Evolutionary conservation across 805 yeast species (phyloP).

Genomic region (Wickerhamiella kazuoi): DNA sequence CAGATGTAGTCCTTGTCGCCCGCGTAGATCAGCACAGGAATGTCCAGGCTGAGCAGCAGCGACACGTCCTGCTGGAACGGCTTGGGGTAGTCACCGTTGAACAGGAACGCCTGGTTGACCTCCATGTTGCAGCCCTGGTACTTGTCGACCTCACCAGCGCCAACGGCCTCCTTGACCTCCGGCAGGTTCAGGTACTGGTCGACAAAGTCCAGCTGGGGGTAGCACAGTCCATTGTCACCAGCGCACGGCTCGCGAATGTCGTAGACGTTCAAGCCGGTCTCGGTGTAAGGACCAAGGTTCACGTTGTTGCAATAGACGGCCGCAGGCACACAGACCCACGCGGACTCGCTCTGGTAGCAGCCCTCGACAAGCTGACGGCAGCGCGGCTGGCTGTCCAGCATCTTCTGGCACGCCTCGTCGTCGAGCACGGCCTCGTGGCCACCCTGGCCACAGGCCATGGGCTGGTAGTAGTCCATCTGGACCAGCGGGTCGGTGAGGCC

Average conservation of each 20-base stretch:
- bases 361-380: slow-evolving; percentile 54
- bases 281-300: slow-evolving; percentile 56
- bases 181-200: slow-evolving; percentile 59
- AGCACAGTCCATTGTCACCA: slow-evolving; percentile 35
- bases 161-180: slow-evolving; percentile 57
- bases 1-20: slow-evolving; percentile 93
- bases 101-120: slow-evolving; percentile 55
- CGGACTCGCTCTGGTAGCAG: slow-evolving; percentile 54
- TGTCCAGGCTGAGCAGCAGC: slow-evolving; percentile 40
- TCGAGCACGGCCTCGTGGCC: slow-evolving; percentile 62
- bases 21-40: slow-evolving; percentile 81
- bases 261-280: slow-evolving; percentile 72
- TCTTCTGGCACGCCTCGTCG: slow-evolving; percentile 56
- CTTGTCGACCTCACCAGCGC: slow-evolving; percentile 66
- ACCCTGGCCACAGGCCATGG: slow-evolving; percentile 92
- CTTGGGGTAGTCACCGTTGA: slow-evolving; percentile 48
- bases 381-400: slow-evolving; percentile 50
- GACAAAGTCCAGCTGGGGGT: slow-evolving; percentile 52
- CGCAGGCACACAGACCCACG: slow-evolving; percentile 83
- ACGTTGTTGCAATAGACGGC: slow-evolving; percentile 61
- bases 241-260: slow-evolving; percentile 58
- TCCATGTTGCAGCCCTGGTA: slow-evolving; percentile 65
- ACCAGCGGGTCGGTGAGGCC: slow-evolving; percentile 75
- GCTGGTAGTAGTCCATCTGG: slow-evolving; percentile 64
- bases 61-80: slow-evolving; percentile 33